Base-by-base conservation (phyloP, 169 alveolate genomes). In the Eimeria sp. region DNA sequence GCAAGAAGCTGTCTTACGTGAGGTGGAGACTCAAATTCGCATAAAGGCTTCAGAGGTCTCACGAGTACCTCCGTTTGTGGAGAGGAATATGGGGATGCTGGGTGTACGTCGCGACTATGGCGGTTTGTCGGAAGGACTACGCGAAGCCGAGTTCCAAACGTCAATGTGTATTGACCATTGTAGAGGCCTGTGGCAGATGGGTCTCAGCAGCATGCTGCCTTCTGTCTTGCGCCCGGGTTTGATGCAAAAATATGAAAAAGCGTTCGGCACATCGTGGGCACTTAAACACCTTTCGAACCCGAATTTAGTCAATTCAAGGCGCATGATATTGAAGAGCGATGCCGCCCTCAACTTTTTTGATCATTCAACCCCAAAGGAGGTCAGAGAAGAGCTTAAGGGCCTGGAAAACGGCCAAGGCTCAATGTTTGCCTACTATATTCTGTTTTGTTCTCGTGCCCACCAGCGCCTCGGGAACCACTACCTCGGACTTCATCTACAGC, bases 81-180 rank as follows among this genome's bases (percentile, higher is more conserved):
- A 46, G 8, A 46, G 94, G n/a, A 94, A 94, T 82, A 68, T 85
- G 40, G 95, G 96, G 1, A 89, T 94, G 89, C 10, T 94, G 40
- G 95, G 96, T 25, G 76, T 94, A 60, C 94, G 96, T 27, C 88
- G 94, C 37, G 96, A 62, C 94, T 94, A 94, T 90, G 96, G 80
- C 58, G 54, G 46, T 52, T 27, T 94, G 62, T 49, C 76, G 52
- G 64, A 58, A 49, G 95, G 43, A 1, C 25, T 52, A 11, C 93
- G 96, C 6, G 89, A 49, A 49, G 56, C 30, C 20, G 96, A 94
- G 74, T 94, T 76, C 76, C 95, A 94, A 37, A n/a, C 43, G 40
- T 94, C 96, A 18, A 72, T 85, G 93, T 94, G 96, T 30, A 71
- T 77, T 54, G 96, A 94, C 89, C 96, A 94, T 54, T 94, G 96